These are phyloP conservation scores for Rhodotorula glutinis DNA, from an alignment of 1,284 basidiomycete genomes.

Conservation along the genomic window DNA sequence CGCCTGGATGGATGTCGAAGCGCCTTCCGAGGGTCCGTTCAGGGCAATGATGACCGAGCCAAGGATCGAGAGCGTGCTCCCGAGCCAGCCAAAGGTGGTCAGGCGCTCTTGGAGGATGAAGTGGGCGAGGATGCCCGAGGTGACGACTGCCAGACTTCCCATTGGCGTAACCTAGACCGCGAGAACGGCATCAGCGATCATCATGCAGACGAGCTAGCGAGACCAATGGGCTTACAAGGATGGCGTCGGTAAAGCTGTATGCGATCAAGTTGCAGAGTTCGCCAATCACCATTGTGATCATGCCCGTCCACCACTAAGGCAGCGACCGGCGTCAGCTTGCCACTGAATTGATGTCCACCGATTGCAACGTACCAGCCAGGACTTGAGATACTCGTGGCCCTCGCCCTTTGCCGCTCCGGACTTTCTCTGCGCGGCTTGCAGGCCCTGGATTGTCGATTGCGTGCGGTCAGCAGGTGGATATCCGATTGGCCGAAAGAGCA, in stretches of 20 bases:
- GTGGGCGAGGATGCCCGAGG: constrained; percentile 89
- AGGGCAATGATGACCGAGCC: constrained; percentile 79
- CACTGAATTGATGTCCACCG: not conserved
- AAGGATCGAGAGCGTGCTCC: constrained; percentile 79
- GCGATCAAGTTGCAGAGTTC: constrained; percentile 73
- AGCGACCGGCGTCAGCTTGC: not conserved
- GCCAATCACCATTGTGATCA: constrained; percentile 53
- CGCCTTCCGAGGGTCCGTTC: constrained; percentile 75
- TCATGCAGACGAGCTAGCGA: too few species aligned
- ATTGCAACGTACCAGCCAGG: constrained; percentile 50
- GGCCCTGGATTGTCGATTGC: constrained; percentile 31
- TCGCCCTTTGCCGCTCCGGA: constrained; percentile 69
- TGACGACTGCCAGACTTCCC: constrained; percentile 91
- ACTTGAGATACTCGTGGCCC: constrained; percentile 91
- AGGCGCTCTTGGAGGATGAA: constrained; percentile 90
- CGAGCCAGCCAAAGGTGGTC: constrained; percentile 73
- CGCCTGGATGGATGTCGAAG: constrained; percentile 70
- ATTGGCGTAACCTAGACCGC: constrained; percentile 84
- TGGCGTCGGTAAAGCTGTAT: constrained; percentile 87
- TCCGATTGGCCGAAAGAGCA: too few species aligned
- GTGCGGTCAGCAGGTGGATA: too few species aligned
- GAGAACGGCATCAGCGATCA: too few species aligned
- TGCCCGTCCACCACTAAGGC: constrained; percentile 78
- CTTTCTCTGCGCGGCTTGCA: constrained; percentile 49
- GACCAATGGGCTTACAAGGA: constrained; percentile 55